Evolutionary conservation across 192 early-diverging fungal genomes (phyloP).

Genomic region (Martensiomyces pterosporus): DNA sequence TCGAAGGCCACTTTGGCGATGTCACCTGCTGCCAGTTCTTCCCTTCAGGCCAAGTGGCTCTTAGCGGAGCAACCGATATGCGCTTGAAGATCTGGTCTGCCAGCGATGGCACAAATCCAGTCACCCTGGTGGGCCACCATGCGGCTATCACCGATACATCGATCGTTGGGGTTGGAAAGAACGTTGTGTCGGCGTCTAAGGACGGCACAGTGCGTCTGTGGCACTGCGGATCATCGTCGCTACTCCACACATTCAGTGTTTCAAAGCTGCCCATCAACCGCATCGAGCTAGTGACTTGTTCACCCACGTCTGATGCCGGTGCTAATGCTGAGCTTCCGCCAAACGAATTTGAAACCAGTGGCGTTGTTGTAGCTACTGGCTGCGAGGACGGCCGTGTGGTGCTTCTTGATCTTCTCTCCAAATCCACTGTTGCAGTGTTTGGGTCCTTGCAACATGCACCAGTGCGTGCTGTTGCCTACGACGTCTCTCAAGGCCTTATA

Average conservation of each 20-base stretch:
- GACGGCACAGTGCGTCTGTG: slow-evolving; percentile 47
- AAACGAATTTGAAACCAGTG: slow-evolving; percentile 23
- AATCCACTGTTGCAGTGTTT: slow-evolving; percentile 13
- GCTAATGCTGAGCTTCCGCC: slow-evolving; percentile 1
- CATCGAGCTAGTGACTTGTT: slow-evolving; percentile 11
- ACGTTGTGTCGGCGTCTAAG: slow-evolving; percentile 53
- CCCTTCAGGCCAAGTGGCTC: slow-evolving; percentile 68
- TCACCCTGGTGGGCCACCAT: slow-evolving; percentile 65
- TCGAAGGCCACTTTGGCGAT: slow-evolving; percentile 63
- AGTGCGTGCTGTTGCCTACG: slow-evolving; percentile 33
- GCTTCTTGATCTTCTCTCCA: slow-evolving; percentile 15
- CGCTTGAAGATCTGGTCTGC: slow-evolving; percentile 71
- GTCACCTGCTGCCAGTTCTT: slow-evolving; percentile 66
- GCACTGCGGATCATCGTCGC: slow-evolving; percentile 29
- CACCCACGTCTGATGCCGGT: not conserved
- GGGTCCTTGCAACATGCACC: slow-evolving; percentile 10
- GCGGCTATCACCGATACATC: slow-evolving; percentile 59
- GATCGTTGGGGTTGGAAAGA: slow-evolving; percentile 63
- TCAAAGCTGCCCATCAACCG: slow-evolving; percentile 24
- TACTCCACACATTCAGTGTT: slow-evolving; percentile 23
- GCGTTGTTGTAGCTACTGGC: slow-evolving; percentile 17
- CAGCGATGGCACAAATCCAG: slow-evolving; percentile 68
- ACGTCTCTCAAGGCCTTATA: slow-evolving; percentile 4
- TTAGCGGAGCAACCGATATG: slow-evolving; percentile 67
- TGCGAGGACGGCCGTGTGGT: slow-evolving; percentile 41